Evolutionary conservation across 495 filamentous ascomycete species (phyloP).

Genomic region (Penicillium crystallinum): DNA sequence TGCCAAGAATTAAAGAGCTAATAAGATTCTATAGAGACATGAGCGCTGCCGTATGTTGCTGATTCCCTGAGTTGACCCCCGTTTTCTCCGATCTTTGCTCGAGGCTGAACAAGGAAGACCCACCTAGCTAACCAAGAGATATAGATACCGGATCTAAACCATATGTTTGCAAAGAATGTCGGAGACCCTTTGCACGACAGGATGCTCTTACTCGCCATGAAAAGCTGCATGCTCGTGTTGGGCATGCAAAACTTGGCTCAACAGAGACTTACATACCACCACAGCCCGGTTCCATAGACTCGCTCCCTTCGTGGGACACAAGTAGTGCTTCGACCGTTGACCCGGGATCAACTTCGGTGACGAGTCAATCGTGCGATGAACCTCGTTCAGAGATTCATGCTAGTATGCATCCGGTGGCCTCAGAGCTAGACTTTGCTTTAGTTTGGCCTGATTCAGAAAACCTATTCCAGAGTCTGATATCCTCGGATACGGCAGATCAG

Average conservation of each 20-base stretch:
- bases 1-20: not conserved
- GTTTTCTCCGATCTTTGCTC: not conserved
- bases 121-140: slow-evolving; percentile 14
- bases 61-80: not conserved
- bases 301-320: slow-evolving; percentile 25
- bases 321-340: slow-evolving; percentile 19
- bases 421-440: slow-evolving; percentile 40
- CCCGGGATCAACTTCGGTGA: slow-evolving; percentile 19
- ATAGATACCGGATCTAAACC: slow-evolving; percentile 47
- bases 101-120: not conserved
- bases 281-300: slow-evolving; percentile 19
- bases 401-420: slow-evolving; percentile 22
- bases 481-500: slow-evolving; percentile 37
- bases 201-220: slow-evolving; percentile 47
- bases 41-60: slow-evolving; percentile 43
- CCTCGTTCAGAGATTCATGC: slow-evolving; percentile 14
- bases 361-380: slow-evolving; percentile 26
- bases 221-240: slow-evolving; percentile 38
- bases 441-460: slow-evolving; percentile 48
- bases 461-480: slow-evolving; percentile 45
- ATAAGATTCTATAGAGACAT: slow-evolving; percentile 40
- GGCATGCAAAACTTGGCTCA: slow-evolving; percentile 21
- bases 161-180: slow-evolving; percentile 40
- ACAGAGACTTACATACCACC: slow-evolving; percentile 13
- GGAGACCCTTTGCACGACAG: slow-evolving; percentile 42